phyloP scores from a whole-genome alignment of 148 eudicot genomes.

The Fagopyrum tataricum region DNA sequence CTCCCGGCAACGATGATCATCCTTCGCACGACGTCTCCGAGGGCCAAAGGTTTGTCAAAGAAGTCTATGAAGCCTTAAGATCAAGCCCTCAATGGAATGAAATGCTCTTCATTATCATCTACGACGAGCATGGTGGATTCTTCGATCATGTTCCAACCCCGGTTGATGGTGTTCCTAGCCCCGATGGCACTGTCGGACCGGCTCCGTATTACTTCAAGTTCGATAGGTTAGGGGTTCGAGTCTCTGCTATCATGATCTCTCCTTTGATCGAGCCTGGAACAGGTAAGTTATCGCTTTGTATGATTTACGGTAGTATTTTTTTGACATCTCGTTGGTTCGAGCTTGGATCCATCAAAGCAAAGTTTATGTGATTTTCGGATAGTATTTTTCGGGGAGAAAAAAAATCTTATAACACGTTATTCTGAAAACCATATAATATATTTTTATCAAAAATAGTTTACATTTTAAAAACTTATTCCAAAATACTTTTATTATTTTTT shows the following conservation, averaged over 20 bases:
- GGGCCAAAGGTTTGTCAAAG: slow-evolving; percentile 51
- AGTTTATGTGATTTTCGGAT: no score
- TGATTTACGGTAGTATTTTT: no score
- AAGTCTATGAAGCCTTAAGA: slow-evolving; percentile 55
- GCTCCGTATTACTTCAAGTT: slow-evolving; percentile 54
- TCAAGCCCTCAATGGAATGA: slow-evolving; percentile 68
- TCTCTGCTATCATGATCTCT: slow-evolving; percentile 59
- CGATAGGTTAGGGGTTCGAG: slow-evolving; percentile 61
- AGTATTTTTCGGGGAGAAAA: no score
- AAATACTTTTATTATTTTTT: no score
- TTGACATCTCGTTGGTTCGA: no score
- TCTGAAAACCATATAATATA: no score
- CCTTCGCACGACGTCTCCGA: slow-evolving; percentile 51
- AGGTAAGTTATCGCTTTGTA: slow-evolving; percentile 21
- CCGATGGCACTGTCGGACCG: slow-evolving; percentile 40
- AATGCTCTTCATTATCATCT: slow-evolving; percentile 39
- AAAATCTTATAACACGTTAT: no score
- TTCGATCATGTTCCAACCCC: slow-evolving; percentile 63
- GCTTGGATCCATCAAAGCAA: no score
- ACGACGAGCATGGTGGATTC: slow-evolving; percentile 68
- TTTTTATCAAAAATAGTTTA: no score
- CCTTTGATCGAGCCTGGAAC: slow-evolving; percentile 76
- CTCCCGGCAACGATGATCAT: slow-evolving; percentile 87
- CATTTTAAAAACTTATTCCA: no score
- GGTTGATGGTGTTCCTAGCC: slow-evolving; percentile 41